Conservation (phyloP, 352 stramenopile species). For the Globisporangium irregulare region DNA sequence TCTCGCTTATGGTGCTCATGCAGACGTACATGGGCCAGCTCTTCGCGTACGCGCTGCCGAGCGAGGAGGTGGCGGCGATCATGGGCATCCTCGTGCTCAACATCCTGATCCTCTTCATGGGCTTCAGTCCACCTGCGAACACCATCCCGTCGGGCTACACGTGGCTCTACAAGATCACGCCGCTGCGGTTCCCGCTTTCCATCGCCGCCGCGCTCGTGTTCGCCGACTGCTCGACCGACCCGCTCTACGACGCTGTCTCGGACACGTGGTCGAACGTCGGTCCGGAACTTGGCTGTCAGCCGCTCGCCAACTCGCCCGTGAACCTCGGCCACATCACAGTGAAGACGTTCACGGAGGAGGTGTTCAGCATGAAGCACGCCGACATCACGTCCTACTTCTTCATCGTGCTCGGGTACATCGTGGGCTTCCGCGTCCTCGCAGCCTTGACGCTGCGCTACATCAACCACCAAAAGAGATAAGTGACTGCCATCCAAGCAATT, state of each 20-base stretch:
- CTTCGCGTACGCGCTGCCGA: constrained; percentile 46
- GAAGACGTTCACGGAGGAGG: constrained; percentile 21
- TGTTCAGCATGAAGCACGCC: constrained; percentile 16
- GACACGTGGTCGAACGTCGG: constrained; percentile 1
- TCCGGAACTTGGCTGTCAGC: constrained; percentile 6
- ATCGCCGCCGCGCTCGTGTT: constrained; percentile 2
- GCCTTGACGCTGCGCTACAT: background rate
- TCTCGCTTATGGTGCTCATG: constrained; percentile 46
- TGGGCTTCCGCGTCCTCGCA: constrained; percentile 5
- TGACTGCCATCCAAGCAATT: no score
- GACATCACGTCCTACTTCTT: background rate
- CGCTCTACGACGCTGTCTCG: background rate
- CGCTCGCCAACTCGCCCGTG: background rate
- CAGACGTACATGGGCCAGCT: constrained; percentile 68
- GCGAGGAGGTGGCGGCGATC: constrained; percentile 26
- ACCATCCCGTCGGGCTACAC: constrained; percentile 23
- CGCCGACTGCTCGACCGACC: constrained; percentile 1
- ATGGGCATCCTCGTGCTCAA: constrained; percentile 29
- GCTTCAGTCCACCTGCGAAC: constrained; percentile 31
- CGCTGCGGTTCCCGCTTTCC: background rate
- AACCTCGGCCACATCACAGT: constrained; percentile 6
- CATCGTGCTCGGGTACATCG: background rate
- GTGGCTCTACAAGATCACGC: constrained; percentile 5
- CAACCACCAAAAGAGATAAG: background rate
- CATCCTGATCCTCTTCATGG: constrained; percentile 44